These are phyloP conservation scores for Dipteronia sinensis DNA, from an alignment of 345 rosid species.

Conservation along the genomic window DNA sequence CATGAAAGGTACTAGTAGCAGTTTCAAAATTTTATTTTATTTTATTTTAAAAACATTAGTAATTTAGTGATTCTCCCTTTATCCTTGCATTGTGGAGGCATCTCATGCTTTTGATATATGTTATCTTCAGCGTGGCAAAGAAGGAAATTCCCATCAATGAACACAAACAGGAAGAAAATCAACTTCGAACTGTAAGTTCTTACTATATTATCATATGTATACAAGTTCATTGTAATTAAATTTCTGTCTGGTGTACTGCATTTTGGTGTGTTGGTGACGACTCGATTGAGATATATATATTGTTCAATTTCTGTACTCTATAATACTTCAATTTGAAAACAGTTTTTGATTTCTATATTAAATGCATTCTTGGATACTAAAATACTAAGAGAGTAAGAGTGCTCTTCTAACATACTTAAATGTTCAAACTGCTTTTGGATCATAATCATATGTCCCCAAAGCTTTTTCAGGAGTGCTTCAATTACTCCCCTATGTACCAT, in stretches of 20 bases:
- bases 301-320: background rate
- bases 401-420: background rate
- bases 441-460: background rate
- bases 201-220: background rate
- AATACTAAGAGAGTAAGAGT: background rate
- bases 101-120: slow-evolving; percentile 23
- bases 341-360: too few relatives aligned
- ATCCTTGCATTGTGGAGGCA: slow-evolving; percentile 12
- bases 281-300: background rate
- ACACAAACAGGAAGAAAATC: slow-evolving; percentile 45
- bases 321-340: background rate
- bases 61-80: slow-evolving; percentile 1
- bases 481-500: too few relatives aligned
- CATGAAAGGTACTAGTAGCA: slow-evolving; percentile 47
- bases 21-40: background rate
- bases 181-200: slow-evolving; percentile 67
- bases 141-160: slow-evolving; percentile 37
- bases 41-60: background rate
- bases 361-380: background rate
- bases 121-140: slow-evolving; percentile 50
- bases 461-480: too few relatives aligned
- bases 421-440: background rate
- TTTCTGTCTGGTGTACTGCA: background rate
- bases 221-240: background rate
- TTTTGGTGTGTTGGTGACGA: background rate